A percentile compares a stretch with the other conserved stretches of the same genome.
Conservation (phyloP, 768 basidiomycete species). For the Sutorius australiensis region DNA sequence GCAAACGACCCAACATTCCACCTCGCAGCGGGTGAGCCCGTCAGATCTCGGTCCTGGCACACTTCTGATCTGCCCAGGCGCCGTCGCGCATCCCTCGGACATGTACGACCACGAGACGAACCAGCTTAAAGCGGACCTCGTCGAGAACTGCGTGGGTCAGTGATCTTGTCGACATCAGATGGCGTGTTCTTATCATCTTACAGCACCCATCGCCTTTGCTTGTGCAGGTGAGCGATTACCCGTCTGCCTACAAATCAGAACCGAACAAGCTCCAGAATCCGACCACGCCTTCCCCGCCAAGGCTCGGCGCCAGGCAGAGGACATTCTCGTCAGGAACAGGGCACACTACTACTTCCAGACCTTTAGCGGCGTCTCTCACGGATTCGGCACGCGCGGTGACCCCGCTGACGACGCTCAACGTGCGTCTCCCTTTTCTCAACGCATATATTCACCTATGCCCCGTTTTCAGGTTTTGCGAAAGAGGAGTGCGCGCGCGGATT, state of each 20-base stretch:
- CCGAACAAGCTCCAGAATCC: constrained; percentile 36
- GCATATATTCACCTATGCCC: neutral
- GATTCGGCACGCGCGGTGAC: constrained; percentile 34
- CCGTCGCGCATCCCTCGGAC: constrained; percentile 52
- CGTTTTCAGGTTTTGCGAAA: constrained; percentile 51
- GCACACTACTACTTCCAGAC: constrained; percentile 54
- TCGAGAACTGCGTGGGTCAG: constrained; percentile 47
- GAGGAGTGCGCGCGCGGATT: constrained; percentile 54
- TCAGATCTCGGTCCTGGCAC: neutral
- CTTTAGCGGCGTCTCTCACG: constrained; percentile 45
- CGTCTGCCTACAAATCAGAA: neutral
- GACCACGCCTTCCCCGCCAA: constrained; percentile 51
- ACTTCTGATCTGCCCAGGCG: constrained; percentile 32
- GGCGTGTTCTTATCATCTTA: neutral
- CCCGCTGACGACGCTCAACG: constrained; percentile 23
- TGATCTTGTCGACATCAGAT: neutral
- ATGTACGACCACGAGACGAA: constrained; percentile 8
- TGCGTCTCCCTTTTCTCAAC: neutral
- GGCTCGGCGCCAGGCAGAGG: constrained; percentile 54
- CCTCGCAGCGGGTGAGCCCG: constrained; percentile 42
- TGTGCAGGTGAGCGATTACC: constrained; percentile 43
- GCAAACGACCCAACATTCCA: constrained; percentile 38
- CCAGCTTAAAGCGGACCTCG: constrained; percentile 43
- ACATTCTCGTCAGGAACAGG: constrained; percentile 48
- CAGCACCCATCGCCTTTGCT: constrained; percentile 53